Evolutionary conservation across 495 filamentous ascomycete species (phyloP), one percentile per base, ranked within the genome.

Genomic region (Neurospora sp.): DNA sequence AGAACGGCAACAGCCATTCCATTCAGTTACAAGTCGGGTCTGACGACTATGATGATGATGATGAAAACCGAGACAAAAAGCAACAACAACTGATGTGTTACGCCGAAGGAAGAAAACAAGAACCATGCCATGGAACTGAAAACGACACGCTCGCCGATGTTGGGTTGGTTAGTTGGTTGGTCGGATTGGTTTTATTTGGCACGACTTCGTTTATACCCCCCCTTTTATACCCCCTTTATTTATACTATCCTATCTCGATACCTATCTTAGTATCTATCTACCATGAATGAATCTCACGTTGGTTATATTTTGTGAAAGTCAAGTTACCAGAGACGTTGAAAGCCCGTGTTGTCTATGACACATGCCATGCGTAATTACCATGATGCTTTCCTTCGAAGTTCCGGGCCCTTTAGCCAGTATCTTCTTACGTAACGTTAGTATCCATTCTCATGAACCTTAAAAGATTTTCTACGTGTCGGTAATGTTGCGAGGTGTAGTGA

Each of bases 1-100:
- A 81, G 2, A 81, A 78, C 0, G 82, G 83, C 14, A 79, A 75
- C 14, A 84, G 82, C 72, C 82, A 35, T 44, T 8, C 41, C 41
- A 27, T 35, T 35, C 27, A 16, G 5, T 6, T 62, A 31, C 12
- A 8, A 10, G 23, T 66, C 14, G 27, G 54, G 27, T 66, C 54
- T 37, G 12, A 78, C 73, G 9, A 74, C 73, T 14, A 71, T 80
- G n/a, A 79, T 78, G 20, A 78, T 75, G 18, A 69, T 75, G n/a
- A 69, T 71, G 11, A 39, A 72, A 39, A 70, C 70, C 5, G 70
- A 42, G 9, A 41, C 70, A 69, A 59, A 74, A 14, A 48, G 44
- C 5, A 27, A 66, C 5, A 14, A 59, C 18, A 31, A 42, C 20
- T 41, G 66, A 39, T 40, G 39, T 37, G 59, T 23, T 27, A 48